Percentiles rank a stretch among this genome's conserved stretches.
These are phyloP conservation scores for Pyronema omphalodes DNA, from an alignment of 495 filamentous ascomycete species.

Conservation along the genomic window DNA sequence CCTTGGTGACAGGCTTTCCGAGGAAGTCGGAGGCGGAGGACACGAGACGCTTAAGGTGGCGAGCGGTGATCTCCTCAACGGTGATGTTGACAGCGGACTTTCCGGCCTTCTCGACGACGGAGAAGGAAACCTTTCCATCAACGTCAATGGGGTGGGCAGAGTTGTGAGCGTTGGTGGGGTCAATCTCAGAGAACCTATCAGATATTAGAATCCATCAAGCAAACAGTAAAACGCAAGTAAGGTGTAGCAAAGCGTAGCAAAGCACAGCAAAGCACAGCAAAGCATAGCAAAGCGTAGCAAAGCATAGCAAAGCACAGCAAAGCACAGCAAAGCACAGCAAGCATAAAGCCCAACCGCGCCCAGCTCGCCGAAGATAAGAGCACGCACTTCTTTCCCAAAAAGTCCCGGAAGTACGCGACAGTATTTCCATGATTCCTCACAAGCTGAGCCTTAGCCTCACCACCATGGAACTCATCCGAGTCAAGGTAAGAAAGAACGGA, in stretches of 20 bases:
- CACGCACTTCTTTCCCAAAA: constrained; percentile 70
- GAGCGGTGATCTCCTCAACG: constrained; percentile 69
- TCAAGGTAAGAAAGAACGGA: constrained; percentile 84
- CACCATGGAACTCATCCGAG: constrained; percentile 90
- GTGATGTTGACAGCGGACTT: constrained; percentile 52
- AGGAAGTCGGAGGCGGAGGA: constrained; percentile 77
- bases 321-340: too few relatives aligned
- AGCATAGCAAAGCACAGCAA: too few relatives aligned
- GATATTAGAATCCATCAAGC: neutral
- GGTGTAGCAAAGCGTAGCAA: too few relatives aligned
- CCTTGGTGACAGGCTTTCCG: constrained; percentile 77
- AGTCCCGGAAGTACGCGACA: constrained; percentile 88
- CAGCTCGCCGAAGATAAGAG: neutral
- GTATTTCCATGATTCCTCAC: constrained; percentile 85
- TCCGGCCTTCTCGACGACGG: constrained; percentile 53
- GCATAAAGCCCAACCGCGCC: neutral
- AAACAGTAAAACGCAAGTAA: neutral
- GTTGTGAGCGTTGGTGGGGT: constrained; percentile 83
- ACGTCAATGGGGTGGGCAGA: constrained; percentile 74
- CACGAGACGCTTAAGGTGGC: constrained; percentile 66
- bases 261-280: too few relatives aligned
- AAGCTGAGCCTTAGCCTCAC: constrained; percentile 82
- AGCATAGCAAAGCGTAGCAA: too few relatives aligned
- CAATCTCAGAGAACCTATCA: constrained; percentile 36
- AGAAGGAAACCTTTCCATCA: constrained; percentile 60